Evolutionary conservation across 2,329 filamentous ascomycete species (phyloP).

Genomic region (Myrmaecium sp.): DNA sequence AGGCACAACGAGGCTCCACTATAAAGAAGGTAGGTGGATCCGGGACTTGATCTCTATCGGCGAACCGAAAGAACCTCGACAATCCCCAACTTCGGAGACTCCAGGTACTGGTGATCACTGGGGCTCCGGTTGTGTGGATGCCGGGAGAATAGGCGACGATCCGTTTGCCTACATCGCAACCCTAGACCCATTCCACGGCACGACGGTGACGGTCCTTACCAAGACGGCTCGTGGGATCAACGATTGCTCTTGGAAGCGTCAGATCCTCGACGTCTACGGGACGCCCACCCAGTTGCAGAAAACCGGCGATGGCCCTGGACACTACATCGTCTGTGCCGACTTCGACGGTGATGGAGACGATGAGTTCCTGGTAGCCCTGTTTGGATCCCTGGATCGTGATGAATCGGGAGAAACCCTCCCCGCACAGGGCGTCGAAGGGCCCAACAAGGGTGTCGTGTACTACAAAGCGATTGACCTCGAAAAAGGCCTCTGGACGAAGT

Average conservation of each 20-base stretch:
- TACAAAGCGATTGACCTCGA: conserved; percentile 10
- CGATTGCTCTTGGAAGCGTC: conserved; percentile 4
- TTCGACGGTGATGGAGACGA: conserved; percentile 10
- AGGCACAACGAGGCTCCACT: conserved; percentile 2
- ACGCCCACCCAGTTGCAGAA: conserved; percentile 5
- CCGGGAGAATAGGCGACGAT: conserved; percentile 5
- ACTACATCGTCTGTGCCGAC: conserved; percentile 6
- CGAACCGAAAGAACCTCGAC: not conserved
- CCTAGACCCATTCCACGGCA: conserved; percentile 9
- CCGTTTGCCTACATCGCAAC: conserved; percentile 8
- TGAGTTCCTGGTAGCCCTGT: conserved; percentile 8
- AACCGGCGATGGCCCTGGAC: conserved; percentile 5
- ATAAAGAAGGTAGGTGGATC: conserved; percentile 1
- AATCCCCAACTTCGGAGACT: not conserved
- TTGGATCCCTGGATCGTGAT: conserved; percentile 6
- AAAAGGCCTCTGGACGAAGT: conserved; percentile 9
- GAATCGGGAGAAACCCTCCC: not conserved
- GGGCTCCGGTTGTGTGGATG: conserved; percentile 7
- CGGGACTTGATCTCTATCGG: conserved; percentile 1
- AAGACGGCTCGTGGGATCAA: conserved; percentile 5
- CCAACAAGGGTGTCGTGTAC: conserved; percentile 9
- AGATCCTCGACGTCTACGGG: conserved; percentile 6
- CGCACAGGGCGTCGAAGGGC: too few relatives aligned
- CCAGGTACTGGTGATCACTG: conserved; percentile 6
- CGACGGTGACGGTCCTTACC: conserved; percentile 5